Evolutionary conservation across 129 eudicot genomes (phyloP).

Genomic region (Arctium lappa): DNA sequence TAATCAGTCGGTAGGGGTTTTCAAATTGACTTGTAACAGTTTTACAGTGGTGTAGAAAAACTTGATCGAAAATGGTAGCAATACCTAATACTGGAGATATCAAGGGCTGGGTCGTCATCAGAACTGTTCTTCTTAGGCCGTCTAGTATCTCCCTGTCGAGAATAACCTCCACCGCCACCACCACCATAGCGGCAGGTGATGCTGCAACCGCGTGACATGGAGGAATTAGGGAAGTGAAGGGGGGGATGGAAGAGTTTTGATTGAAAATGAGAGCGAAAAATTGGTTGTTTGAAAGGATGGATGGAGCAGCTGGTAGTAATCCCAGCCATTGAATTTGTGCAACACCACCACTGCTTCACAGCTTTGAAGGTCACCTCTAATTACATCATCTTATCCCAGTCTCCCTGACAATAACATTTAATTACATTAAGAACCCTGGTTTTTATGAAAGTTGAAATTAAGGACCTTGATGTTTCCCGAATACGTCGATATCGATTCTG

Average conservation of each 20-base stretch:
- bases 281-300: conserved; percentile 29
- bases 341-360: conserved; percentile 1
- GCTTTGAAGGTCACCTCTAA: conserved; percentile 20
- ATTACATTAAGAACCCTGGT: conserved; percentile 11
- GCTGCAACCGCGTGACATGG: conserved; percentile 20
- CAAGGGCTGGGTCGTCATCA: conserved; percentile 57
- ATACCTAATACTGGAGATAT: conserved; percentile 65
- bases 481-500: no score
- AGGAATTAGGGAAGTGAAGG: conserved; percentile 11
- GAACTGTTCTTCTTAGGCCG: conserved; percentile 14
- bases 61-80: neutral
- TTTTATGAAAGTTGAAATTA: neutral
- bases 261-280: conserved; percentile 9
- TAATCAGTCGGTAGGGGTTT: neutral
- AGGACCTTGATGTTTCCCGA: neutral
- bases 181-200: conserved; percentile 43
- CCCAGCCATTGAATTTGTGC: conserved; percentile 33
- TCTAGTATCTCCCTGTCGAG: conserved; percentile 25
- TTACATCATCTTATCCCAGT: conserved; percentile 25
- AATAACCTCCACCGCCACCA: conserved; percentile 29
- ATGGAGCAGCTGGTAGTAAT: conserved; percentile 31
- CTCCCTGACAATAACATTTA: neutral
- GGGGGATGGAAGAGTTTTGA: conserved; percentile 21
- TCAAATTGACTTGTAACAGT: neutral
- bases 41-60: neutral